A percentile compares a stretch with the other conserved stretches of the same genome.
Evolutionary conservation across 345 rosid genomes (phyloP).

Genomic region (Gossypium raimondii): DNA sequence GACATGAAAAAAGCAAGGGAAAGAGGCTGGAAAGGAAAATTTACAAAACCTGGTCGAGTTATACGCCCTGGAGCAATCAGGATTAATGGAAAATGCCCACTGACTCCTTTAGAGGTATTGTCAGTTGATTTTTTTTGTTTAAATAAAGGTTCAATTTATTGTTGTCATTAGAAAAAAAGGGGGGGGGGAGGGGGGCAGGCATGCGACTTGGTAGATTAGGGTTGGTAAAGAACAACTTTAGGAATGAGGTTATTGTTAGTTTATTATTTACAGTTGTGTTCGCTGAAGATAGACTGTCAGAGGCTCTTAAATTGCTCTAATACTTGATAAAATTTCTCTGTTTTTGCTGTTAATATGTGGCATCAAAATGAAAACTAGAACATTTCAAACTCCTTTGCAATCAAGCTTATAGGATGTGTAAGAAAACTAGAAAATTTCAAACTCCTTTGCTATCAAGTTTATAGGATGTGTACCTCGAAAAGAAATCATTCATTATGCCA

Average conservation of each 20-base stretch:
- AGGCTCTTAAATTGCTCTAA: background rate
- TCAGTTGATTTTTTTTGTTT: slow-evolving; percentile 1
- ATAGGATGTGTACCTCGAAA: no score
- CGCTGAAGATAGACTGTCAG: background rate
- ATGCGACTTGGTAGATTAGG: background rate
- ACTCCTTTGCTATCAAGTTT: no score
- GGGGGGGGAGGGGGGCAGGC: no score
- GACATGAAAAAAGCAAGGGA: slow-evolving; percentile 96
- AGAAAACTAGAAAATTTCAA: no score
- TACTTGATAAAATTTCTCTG: background rate
- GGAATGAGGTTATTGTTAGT: background rate
- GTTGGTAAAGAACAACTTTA: background rate
- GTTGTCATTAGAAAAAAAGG: no score
- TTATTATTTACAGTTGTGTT: no score
- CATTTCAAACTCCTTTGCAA: background rate
- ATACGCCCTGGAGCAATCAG: slow-evolving; percentile 97
- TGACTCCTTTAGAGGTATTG: slow-evolving; percentile 92
- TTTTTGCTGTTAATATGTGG: background rate
- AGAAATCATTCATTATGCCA: background rate
- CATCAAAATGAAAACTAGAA: background rate
- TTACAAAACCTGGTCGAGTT: slow-evolving; percentile 94
- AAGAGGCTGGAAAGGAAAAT: slow-evolving; percentile 97
- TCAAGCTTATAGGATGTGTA: background rate
- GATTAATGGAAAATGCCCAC: slow-evolving; percentile 94
- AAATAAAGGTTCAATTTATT: background rate